phyloP scores from a whole-genome alignment of 192 early-diverging fungal genomes.

The Thamnidium elegans region DNA sequence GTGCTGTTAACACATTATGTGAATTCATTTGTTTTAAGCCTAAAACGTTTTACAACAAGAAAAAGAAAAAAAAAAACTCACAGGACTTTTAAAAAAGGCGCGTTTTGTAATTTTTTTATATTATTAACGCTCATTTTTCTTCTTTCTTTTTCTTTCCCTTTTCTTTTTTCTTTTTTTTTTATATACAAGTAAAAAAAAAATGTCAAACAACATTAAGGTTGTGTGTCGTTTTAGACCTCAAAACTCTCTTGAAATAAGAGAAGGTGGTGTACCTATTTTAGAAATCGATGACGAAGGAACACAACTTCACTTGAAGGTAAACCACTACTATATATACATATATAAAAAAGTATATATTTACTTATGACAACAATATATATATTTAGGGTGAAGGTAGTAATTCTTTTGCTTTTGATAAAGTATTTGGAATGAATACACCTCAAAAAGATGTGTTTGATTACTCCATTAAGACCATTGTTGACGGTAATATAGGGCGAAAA shows the following conservation, averaged over 20 bases:
- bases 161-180: neutral
- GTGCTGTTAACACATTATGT: constrained; percentile 2
- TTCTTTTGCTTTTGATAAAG: constrained; percentile 83
- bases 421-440: constrained; percentile 81
- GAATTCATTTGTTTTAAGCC: no score
- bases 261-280: constrained; percentile 88
- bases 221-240: constrained; percentile 97
- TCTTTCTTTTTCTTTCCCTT: neutral
- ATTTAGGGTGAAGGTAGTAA: no score
- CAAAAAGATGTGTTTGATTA: constrained; percentile 91
- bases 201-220: constrained; percentile 87
- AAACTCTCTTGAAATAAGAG: constrained; percentile 85
- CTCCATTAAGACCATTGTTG: constrained; percentile 86
- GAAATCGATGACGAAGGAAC: constrained; percentile 73
- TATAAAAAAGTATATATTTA: neutral
- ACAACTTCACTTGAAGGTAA: constrained; percentile 43
- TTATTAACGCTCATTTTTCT: neutral
- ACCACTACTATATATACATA: neutral
- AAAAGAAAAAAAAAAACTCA: no score
- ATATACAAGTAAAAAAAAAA: constrained; percentile 1
- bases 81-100: no score
- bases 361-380: neutral
- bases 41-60: no score
- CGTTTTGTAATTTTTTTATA: no score
- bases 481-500: constrained; percentile 58